Conservation (phyloP, 2,329 filamentous ascomycete genomes). For the Arthrocladium fulminans region DNA sequence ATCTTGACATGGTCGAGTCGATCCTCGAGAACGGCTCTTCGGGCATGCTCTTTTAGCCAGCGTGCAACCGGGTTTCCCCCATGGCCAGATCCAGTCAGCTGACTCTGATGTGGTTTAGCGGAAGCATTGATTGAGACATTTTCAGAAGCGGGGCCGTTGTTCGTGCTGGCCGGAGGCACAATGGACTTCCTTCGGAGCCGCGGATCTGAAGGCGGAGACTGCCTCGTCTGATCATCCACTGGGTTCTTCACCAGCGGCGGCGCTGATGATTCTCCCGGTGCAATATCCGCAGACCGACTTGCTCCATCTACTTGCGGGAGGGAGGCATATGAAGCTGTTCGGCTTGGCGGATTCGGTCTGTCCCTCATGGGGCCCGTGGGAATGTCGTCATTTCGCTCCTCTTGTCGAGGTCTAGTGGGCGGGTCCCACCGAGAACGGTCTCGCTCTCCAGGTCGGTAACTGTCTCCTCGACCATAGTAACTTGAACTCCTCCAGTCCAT, state of each 20-base stretch:
- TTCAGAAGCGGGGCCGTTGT: too few species aligned
- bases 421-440: too few species aligned
- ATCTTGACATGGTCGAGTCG: background rate
- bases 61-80: background rate
- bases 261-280: background rate
- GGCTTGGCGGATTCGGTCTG: background rate
- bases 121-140: too few species aligned
- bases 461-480: background rate
- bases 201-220: too few species aligned
- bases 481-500: background rate
- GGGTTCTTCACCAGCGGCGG: too few species aligned
- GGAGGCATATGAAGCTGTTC: background rate
- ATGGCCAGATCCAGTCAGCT: background rate
- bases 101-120: too few species aligned
- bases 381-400: background rate
- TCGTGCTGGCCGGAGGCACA: background rate
- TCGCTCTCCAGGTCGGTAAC: background rate
- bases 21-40: background rate
- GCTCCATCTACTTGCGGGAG: background rate
- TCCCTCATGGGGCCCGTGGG: background rate
- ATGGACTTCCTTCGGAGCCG: too few species aligned
- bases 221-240: too few species aligned
- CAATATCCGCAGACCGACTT: background rate
- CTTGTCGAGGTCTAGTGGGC: too few species aligned
- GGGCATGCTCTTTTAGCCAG: background rate